A percentile compares a stretch with the other conserved stretches of the same genome.
Evolutionary conservation across 768 basidiomycete species (phyloP).

Genomic region (Kwoniella sp.): DNA sequence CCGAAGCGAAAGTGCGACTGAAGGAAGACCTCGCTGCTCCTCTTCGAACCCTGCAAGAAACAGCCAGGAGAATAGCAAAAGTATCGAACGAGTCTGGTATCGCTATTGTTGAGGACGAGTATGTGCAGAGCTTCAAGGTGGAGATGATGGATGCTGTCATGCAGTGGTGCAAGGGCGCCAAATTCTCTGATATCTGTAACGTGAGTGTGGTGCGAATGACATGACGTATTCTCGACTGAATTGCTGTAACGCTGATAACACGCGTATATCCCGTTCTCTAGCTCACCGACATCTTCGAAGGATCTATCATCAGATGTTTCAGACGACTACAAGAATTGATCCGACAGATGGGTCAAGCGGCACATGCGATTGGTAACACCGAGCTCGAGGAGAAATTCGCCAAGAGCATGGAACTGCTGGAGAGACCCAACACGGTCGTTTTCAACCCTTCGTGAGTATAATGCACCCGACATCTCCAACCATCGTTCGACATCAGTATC

Average conservation of each 20-base stretch:
- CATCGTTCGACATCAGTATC: too few relatives aligned
- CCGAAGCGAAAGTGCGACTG: slow-evolving; percentile 64
- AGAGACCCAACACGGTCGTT: slow-evolving; percentile 82
- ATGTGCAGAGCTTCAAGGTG: slow-evolving; percentile 94
- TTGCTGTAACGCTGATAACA: neutral
- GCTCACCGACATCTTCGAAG: slow-evolving; percentile 96
- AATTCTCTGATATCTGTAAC: slow-evolving; percentile 95
- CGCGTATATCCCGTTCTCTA: slow-evolving; percentile 50
- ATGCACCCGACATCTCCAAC: too few relatives aligned
- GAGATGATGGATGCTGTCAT: slow-evolving; percentile 98
- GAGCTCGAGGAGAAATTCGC: slow-evolving; percentile 94
- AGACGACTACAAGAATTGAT: slow-evolving; percentile 89
- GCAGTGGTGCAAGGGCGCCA: slow-evolving; percentile 97
- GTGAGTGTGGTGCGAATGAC: slow-evolving; percentile 57
- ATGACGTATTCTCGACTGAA: neutral
- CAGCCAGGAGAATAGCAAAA: slow-evolving; percentile 92
- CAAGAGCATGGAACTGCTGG: slow-evolving; percentile 86
- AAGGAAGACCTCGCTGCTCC: slow-evolving; percentile 93
- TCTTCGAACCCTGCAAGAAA: slow-evolving; percentile 91
- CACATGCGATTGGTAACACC: slow-evolving; percentile 92
- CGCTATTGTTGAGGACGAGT: slow-evolving; percentile 84
- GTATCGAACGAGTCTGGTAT: slow-evolving; percentile 93
- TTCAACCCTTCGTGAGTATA: slow-evolving; percentile 56
- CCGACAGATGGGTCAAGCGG: slow-evolving; percentile 83
- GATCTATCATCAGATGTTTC: slow-evolving; percentile 94